Conservation (phyloP, 208 protist species). For the Balamuthia mandrillaris region DNA sequence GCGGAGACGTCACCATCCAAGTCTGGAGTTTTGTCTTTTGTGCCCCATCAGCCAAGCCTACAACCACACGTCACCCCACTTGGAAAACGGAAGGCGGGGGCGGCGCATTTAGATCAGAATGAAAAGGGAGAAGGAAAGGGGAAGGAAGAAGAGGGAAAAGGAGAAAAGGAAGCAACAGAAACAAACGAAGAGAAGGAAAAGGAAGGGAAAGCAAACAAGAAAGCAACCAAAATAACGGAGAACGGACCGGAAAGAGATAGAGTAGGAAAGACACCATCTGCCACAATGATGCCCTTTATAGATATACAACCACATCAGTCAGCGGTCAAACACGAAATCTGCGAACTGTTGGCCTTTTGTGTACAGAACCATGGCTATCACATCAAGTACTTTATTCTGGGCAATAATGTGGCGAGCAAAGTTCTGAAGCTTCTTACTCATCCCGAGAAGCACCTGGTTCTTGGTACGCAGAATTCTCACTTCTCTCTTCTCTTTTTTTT, state of each 20-base stretch:
- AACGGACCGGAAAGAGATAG: no score
- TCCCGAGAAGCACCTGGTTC: conserved; percentile 39
- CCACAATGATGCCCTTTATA: no score
- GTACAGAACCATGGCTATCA: conserved; percentile 53
- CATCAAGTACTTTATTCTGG: conserved; percentile 65
- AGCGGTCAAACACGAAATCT: conserved; percentile 36
- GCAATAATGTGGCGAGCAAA: conserved; percentile 41
- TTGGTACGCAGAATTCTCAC: neutral
- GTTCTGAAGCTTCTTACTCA: conserved; percentile 32
- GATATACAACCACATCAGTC: neutral
- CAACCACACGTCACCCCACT: no score
- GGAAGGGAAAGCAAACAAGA: neutral
- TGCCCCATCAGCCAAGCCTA: no score
- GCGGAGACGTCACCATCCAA: neutral
- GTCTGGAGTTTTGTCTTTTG: no score
- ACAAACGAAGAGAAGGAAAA: neutral
- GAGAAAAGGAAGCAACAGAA: no score
- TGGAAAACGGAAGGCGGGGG: no score
- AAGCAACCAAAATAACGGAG: no score
- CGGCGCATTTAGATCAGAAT: no score
- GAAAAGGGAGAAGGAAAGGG: no score
- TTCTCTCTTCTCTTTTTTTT: neutral
- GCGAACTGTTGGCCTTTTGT: conserved; percentile 61
- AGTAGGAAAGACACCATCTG: no score
- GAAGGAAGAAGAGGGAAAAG: neutral